phyloP scores from a whole-genome alignment of 768 basidiomycete genomes.

The Lepiota brunneoincarnata region DNA sequence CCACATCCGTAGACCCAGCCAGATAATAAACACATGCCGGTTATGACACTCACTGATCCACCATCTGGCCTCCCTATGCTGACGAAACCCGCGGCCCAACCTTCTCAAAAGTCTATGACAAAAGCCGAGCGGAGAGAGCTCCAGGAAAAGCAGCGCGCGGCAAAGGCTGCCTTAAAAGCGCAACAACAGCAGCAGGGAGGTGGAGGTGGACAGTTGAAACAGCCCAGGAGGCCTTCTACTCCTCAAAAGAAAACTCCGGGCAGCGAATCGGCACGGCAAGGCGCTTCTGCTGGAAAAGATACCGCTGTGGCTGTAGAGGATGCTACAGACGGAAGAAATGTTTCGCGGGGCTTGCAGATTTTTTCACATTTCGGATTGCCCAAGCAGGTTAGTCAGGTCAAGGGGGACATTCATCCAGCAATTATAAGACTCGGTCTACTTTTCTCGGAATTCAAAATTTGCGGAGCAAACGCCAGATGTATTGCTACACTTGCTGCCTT shows the following conservation, averaged over 20 bases:
- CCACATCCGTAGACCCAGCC: not conserved
- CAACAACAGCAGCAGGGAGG: constrained; percentile 18
- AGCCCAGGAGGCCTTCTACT: constrained; percentile 24
- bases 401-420: constrained; percentile 89
- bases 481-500: constrained; percentile 91
- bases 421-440: constrained; percentile 85
- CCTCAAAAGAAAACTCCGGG: constrained; percentile 31
- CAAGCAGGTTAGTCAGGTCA: constrained; percentile 53
- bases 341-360: constrained; percentile 70
- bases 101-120: constrained; percentile 70
- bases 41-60: constrained; percentile 27
- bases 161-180: constrained; percentile 54
- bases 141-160: constrained; percentile 77
- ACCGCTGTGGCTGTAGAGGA: constrained; percentile 25
- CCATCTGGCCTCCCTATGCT: constrained; percentile 13
- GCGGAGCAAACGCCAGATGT: constrained; percentile 93
- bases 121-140: constrained; percentile 79
- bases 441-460: constrained; percentile 89
- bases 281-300: constrained; percentile 26
- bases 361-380: constrained; percentile 85
- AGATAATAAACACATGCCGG: constrained; percentile 26
- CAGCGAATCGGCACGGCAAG: constrained; percentile 25
- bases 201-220: constrained; percentile 20
- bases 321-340: constrained; percentile 33
- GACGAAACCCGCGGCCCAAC: constrained; percentile 26